Evolutionary conservation across 176 grass and related monocot species (phyloP).

Genomic region (Juncus inflexus): DNA sequence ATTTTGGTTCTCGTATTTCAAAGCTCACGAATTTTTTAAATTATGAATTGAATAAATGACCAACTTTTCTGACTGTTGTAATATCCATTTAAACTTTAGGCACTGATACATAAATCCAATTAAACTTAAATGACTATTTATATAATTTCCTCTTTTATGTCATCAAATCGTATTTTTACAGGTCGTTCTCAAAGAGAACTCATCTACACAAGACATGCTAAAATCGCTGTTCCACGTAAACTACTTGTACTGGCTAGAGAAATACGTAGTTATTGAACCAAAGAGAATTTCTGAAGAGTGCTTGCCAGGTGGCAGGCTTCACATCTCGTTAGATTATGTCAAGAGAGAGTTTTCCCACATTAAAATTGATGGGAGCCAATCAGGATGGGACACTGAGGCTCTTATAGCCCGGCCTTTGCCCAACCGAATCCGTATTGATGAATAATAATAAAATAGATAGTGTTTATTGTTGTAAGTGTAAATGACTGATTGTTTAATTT

Average conservation of each 20-base stretch:
- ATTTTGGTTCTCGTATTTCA: no score
- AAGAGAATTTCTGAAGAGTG: conserved; percentile 47
- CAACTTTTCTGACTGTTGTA: no score
- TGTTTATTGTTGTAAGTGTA: no score
- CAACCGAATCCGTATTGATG: conserved; percentile 38
- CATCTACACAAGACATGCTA: conserved; percentile 83
- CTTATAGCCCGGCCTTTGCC: conserved; percentile 75
- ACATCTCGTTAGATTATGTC: conserved; percentile 72
- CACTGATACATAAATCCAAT: no score
- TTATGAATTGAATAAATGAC: no score
- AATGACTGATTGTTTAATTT: no score
- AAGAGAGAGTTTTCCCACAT: conserved; percentile 56
- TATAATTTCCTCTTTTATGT: no score
- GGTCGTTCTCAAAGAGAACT: conserved; percentile 88
- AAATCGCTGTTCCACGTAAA: conserved; percentile 87
- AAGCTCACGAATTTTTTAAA: no score
- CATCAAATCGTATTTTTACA: conserved; percentile 17
- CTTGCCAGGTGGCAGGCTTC: conserved; percentile 60
- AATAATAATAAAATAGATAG: no score
- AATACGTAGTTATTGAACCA: conserved; percentile 55
- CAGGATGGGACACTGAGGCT: conserved; percentile 73
- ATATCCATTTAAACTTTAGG: no score
- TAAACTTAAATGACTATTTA: no score
- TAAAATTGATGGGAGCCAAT: conserved; percentile 61
- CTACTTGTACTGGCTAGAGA: conserved; percentile 96